These are phyloP conservation scores for Podospora pseudoanserina DNA, from an alignment of 495 filamentous ascomycete species.

Conservation along the genomic window DNA sequence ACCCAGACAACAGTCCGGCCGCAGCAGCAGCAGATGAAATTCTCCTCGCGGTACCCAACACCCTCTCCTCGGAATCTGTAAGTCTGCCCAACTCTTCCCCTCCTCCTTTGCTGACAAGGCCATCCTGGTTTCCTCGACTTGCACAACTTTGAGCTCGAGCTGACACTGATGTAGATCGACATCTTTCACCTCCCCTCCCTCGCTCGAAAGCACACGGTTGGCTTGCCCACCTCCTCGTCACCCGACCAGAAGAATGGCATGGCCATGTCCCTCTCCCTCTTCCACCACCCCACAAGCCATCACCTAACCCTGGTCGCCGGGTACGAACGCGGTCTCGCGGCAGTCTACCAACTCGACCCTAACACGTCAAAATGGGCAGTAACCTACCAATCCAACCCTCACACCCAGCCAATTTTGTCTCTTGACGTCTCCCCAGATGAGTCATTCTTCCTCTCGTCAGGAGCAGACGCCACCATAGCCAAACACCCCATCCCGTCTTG, in stretches of 20 bases:
- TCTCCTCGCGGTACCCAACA: conserved; percentile 73
- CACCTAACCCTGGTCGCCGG: conserved; percentile 60
- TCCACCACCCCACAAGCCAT: conserved; percentile 36
- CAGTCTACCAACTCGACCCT: conserved; percentile 45
- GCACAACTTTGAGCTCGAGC: neutral
- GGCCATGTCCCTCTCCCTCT: conserved; percentile 79
- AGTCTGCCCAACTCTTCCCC: conserved; percentile 19
- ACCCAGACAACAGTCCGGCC: conserved; percentile 1
- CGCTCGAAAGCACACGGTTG: conserved; percentile 61
- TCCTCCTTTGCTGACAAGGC: neutral
- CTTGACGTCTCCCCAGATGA: conserved; percentile 57
- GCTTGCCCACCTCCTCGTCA: neutral
- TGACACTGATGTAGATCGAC: conserved; percentile 55
- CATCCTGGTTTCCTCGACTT: neutral
- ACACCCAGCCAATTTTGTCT: conserved; percentile 83
- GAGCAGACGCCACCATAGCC: conserved; percentile 63
- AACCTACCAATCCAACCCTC: conserved; percentile 62
- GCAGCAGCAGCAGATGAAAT: conserved; percentile 35
- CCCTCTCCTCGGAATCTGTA: conserved; percentile 69
- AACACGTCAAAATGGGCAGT: conserved; percentile 50
- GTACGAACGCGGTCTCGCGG: conserved; percentile 80
- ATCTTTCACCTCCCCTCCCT: conserved; percentile 81
- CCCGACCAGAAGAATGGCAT: conserved; percentile 63
- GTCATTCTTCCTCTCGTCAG: conserved; percentile 72
- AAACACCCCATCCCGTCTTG: conserved; percentile 50